Evolutionary conservation across 2,329 filamentous ascomycete species (phyloP).

Genomic region (Aspergillus aculeatinus): DNA sequence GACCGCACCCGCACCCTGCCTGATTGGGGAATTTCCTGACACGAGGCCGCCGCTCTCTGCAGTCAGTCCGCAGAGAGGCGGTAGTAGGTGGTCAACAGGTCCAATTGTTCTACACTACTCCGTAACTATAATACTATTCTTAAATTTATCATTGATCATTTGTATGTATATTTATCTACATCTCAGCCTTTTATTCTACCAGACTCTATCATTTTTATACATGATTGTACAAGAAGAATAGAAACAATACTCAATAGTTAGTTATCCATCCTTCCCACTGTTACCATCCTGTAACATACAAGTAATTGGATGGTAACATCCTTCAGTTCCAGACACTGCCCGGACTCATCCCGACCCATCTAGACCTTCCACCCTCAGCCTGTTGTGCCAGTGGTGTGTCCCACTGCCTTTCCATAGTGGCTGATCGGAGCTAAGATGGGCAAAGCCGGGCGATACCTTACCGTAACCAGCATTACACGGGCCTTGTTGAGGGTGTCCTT

Average conservation of each 20-base stretch:
- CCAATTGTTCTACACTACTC: too few species aligned
- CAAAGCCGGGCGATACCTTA: conserved; percentile 15
- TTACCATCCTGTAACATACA: not conserved
- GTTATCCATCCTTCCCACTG: too few species aligned
- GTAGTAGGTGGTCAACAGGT: too few species aligned
- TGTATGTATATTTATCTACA: not conserved
- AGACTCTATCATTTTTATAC: too few species aligned
- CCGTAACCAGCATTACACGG: conserved; percentile 22
- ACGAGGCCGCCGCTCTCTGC: conserved; percentile 17
- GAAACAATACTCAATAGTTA: not conserved
- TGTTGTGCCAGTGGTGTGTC: not conserved
- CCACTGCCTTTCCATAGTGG: conserved; percentile 15
- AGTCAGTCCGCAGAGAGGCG: too few species aligned
- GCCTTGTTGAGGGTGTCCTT: conserved; percentile 9
- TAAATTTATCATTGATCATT: not conserved
- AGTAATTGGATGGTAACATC: not conserved
- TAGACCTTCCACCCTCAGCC: conserved; percentile 14
- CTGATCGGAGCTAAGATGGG: conserved; percentile 20
- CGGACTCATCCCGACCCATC: conserved; percentile 15
- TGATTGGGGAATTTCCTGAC: conserved; percentile 26
- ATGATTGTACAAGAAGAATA: too few species aligned
- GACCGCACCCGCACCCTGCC: conserved; percentile 20
- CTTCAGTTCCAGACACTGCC: conserved; percentile 7
- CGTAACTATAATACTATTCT: too few species aligned
- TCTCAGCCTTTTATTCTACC: too few species aligned